These are phyloP conservation scores for Brassica juncea DNA, from an alignment of 345 rosid genomes.

Conservation along the genomic window DNA sequence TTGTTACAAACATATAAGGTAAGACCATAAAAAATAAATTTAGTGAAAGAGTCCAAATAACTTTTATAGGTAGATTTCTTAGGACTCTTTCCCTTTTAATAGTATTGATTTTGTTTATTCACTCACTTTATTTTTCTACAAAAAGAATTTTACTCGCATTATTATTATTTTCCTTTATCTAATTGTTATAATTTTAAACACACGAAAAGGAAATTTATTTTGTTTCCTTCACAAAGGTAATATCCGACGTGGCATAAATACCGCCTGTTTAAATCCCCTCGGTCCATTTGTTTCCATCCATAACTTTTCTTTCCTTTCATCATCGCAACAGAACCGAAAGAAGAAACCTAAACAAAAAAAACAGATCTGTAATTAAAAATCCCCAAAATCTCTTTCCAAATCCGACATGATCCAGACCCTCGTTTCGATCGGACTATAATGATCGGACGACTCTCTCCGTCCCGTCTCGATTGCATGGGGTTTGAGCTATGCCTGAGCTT, in stretches of 20 bases:
- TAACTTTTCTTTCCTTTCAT: not conserved
- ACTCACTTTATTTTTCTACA: no score
- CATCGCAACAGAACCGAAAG: slow-evolving; percentile 32
- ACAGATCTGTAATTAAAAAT: not conserved
- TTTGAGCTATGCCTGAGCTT: slow-evolving; percentile 87
- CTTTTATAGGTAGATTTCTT: no score
- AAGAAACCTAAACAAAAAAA: slow-evolving; percentile 42
- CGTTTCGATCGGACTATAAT: slow-evolving; percentile 43
- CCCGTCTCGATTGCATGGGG: slow-evolving; percentile 70
- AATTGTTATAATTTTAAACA: no score
- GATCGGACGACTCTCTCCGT: slow-evolving; percentile 43
- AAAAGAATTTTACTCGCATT: no score
- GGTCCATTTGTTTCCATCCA: slow-evolving; percentile 15
- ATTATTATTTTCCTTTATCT: no score
- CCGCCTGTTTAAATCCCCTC: slow-evolving; percentile 18
- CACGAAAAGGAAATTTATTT: not conserved
- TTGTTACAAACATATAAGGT: no score
- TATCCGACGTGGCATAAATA: slow-evolving; percentile 35
- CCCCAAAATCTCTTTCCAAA: slow-evolving; percentile 25
- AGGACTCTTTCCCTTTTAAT: no score
- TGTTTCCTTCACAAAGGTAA: not conserved
- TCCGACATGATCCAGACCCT: slow-evolving; percentile 38
- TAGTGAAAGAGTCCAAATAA: no score
- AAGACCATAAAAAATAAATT: no score
- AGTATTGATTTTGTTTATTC: no score